Conservation (phyloP, 495 filamentous ascomycete genomes). For the Cetradonia linearis region DNA sequence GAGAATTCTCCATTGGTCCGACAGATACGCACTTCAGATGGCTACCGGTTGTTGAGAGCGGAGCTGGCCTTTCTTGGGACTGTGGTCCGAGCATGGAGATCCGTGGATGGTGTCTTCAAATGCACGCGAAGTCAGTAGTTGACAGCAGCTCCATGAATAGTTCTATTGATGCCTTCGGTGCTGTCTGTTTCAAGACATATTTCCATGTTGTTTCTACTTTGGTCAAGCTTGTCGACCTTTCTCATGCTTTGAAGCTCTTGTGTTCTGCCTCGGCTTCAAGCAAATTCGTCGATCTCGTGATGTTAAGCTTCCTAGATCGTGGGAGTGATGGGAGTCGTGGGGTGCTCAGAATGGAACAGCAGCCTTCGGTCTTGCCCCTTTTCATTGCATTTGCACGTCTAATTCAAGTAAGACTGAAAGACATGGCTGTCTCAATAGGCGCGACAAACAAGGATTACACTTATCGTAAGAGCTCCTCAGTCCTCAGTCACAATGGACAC, state of each 20-base stretch:
- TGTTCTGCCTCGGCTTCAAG: background rate
- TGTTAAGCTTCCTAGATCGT: background rate
- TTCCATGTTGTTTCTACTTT: constrained; percentile 3
- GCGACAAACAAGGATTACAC: background rate
- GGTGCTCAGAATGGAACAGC: background rate
- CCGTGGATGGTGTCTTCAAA: background rate
- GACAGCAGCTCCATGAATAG: background rate
- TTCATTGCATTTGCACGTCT: background rate
- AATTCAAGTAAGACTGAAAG: background rate
- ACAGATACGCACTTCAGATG: background rate
- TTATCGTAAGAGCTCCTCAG: background rate
- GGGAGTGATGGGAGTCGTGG: background rate
- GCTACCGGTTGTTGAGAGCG: background rate
- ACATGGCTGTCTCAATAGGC: constrained; percentile 2
- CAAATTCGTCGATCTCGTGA: background rate
- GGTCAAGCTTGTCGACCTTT: background rate
- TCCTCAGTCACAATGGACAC: background rate
- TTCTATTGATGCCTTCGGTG: background rate
- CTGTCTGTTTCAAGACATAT: background rate
- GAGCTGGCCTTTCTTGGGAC: background rate
- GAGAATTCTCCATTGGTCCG: background rate
- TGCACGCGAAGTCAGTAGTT: background rate
- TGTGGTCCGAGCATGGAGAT: background rate
- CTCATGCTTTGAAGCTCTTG: background rate
- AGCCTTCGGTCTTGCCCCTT: background rate